phyloP scores from a whole-genome alignment of 176 grass and related monocot genomes.

The Dactylis glomerata region DNA sequence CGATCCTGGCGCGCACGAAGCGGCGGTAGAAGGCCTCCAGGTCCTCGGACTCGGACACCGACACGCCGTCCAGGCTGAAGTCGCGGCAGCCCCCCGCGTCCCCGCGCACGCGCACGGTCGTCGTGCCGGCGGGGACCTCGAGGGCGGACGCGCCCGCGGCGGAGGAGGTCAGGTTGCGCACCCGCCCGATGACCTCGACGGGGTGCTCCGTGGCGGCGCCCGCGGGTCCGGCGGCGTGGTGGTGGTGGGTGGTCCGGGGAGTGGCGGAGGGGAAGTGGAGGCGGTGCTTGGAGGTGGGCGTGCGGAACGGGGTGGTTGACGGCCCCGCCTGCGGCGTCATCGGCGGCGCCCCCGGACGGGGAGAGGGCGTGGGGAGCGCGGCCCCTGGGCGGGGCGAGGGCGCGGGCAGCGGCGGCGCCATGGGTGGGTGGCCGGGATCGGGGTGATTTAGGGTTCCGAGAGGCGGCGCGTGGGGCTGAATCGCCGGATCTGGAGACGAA shows the following conservation, averaged over 20 bases:
- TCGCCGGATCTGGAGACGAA: background rate
- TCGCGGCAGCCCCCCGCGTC: conserved; percentile 72
- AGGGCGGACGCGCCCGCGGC: conserved; percentile 33
- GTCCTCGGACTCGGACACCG: conserved; percentile 68
- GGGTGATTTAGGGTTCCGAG: background rate
- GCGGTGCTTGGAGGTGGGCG: conserved; percentile 69
- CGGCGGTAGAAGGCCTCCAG: conserved; percentile 73
- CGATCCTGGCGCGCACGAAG: conserved; percentile 64
- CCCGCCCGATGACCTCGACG: conserved; percentile 81
- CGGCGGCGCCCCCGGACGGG: conserved; percentile 21
- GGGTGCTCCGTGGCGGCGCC: conserved; percentile 68
- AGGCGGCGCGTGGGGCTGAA: background rate
- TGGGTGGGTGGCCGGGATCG: background rate
- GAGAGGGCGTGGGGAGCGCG: conserved; percentile 42
- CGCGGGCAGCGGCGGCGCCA: conserved; percentile 6
- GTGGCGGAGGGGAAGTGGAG: conserved; percentile 63
- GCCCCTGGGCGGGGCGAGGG: background rate
- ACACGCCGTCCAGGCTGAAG: conserved; percentile 85
- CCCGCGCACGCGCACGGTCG: conserved; percentile 61
- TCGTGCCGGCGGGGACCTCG: conserved; percentile 49
- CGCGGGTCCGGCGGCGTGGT: background rate
- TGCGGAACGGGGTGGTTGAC: conserved; percentile 35
- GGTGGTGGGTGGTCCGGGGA: conserved; percentile 14
- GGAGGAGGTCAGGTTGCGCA: conserved; percentile 53
- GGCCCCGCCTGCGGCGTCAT: conserved; percentile 18